Evolutionary conservation across 768 basidiomycete genomes (phyloP).

Genomic region (Astraeus odoratus): DNA sequence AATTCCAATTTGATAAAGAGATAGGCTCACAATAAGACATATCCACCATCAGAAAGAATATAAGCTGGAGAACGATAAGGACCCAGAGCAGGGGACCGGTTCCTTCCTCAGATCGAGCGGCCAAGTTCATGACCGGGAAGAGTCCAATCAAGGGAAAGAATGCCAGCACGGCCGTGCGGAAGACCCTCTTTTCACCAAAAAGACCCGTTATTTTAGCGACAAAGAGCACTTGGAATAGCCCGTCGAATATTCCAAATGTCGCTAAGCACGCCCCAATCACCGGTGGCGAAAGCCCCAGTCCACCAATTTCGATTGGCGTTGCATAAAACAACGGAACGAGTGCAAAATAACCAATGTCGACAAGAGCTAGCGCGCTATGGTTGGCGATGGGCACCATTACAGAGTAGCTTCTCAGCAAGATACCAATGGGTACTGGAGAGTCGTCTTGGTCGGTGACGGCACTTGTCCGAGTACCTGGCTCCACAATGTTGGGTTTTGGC

Average conservation of each 20-base stretch:
- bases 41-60: constrained; percentile 3
- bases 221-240: constrained; percentile 52
- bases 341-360: constrained; percentile 58
- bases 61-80: constrained; percentile 11
- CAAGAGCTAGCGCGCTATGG: constrained; percentile 53
- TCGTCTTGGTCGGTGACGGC: background rate
- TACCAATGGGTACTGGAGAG: constrained; percentile 37
- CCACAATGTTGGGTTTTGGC: background rate
- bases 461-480: background rate
- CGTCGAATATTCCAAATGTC: constrained; percentile 19
- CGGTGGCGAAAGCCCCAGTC: constrained; percentile 20
- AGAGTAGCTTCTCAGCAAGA: constrained; percentile 39
- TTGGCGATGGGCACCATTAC: constrained; percentile 54
- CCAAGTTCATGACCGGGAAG: constrained; percentile 18
- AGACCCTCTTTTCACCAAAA: constrained; percentile 21
- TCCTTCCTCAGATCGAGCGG: constrained; percentile 5
- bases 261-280: constrained; percentile 25
- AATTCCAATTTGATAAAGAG: background rate
- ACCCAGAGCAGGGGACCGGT: constrained; percentile 10
- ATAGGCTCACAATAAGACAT: constrained; percentile 15
- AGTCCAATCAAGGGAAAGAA: constrained; percentile 16
- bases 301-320: constrained; percentile 25
- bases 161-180: constrained; percentile 8
- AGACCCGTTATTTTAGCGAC: constrained; percentile 44
- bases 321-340: constrained; percentile 28